These are phyloP conservation scores for Boletus subparvulus DNA, from an alignment of 768 basidiomycete species.

Conservation along the genomic window DNA sequence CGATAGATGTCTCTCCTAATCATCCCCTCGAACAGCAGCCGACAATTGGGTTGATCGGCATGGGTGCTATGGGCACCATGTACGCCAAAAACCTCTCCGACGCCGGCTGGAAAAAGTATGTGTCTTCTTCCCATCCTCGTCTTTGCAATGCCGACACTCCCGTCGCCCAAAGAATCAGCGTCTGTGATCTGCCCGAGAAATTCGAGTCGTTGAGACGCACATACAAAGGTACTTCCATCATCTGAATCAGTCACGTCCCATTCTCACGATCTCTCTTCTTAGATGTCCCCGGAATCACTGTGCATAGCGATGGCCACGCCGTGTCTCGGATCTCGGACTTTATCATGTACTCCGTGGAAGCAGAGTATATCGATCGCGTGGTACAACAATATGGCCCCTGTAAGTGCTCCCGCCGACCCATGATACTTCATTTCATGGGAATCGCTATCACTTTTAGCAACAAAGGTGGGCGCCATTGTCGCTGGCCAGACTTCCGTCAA, in stretches of 20 bases:
- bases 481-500: slow-evolving; percentile 97
- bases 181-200: slow-evolving; percentile 81
- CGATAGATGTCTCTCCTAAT: slow-evolving; percentile 30
- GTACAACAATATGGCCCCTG: slow-evolving; percentile 91
- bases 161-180: slow-evolving; percentile 63
- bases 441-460: slow-evolving; percentile 50
- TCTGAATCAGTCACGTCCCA: neutral
- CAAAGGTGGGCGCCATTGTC: slow-evolving; percentile 89
- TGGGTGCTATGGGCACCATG: slow-evolving; percentile 98
- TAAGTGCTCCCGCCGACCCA: slow-evolving; percentile 36
- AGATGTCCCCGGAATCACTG: slow-evolving; percentile 63
- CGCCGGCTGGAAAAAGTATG: slow-evolving; percentile 84
- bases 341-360: slow-evolving; percentile 94
- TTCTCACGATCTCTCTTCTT: slow-evolving; percentile 12
- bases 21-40: slow-evolving; percentile 56
- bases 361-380: slow-evolving; percentile 80
- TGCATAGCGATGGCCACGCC: slow-evolving; percentile 77
- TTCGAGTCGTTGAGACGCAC: slow-evolving; percentile 60
- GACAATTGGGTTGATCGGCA: slow-evolving; percentile 88
- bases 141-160: neutral
- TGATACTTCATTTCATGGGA: neutral
- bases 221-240: slow-evolving; percentile 58
- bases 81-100: slow-evolving; percentile 75
- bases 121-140: neutral
- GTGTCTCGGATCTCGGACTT: slow-evolving; percentile 91